Base-by-base conservation (phyloP, 2,329 filamentous ascomycete species). In the Fusarium sp. region DNA sequence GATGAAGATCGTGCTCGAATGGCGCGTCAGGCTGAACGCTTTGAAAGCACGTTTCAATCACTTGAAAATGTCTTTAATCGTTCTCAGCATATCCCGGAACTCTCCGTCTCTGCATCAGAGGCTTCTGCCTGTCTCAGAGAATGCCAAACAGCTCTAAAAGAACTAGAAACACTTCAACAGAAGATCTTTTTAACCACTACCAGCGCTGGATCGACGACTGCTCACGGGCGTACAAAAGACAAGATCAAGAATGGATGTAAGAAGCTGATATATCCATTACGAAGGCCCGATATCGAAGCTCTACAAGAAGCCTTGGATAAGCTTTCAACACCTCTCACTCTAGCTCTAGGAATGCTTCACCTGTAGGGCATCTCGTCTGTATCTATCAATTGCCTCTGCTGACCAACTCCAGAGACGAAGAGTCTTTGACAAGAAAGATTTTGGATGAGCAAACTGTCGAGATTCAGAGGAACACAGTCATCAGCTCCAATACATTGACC, bases 121-220 rank as follows among this genome's bases (percentile, higher is more conserved):
- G 28, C 47, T n/a, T n/a, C 5, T 13, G 8, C 0, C 0, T n/a
- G 28, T n/a, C 28, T 50, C 15, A 5, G 8, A 8, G 28, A 50
- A 7, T 50, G 47, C 15, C 15, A 50, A n/a, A 32, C 3, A 8
- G 22, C 22, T 6, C 3, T 50, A 1, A 3, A 17, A 50, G 47
- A 50, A 18, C 47, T 50, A 1, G 28, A 50, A 0, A 32, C 4
- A 8, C 47, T 50, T 50, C 28, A 50, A 13, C 14, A 50, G 3
- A 50, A n/a, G 3, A 18, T 32, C 10, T 50, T 50, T 17, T 3
- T 5, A 1, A 13, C 28, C 8, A n/a, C 10, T 6, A 18, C 7
- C 10, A 50, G 15, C 11, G 1, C 8, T 2, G 5, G 0, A 5
- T 2, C 8, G 15, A 8, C 10, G 28, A n/a, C 22, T n/a, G 1